Evolutionary conservation across 208 protist genomes (phyloP).

Genomic region (Crithidia thermophila): DNA sequence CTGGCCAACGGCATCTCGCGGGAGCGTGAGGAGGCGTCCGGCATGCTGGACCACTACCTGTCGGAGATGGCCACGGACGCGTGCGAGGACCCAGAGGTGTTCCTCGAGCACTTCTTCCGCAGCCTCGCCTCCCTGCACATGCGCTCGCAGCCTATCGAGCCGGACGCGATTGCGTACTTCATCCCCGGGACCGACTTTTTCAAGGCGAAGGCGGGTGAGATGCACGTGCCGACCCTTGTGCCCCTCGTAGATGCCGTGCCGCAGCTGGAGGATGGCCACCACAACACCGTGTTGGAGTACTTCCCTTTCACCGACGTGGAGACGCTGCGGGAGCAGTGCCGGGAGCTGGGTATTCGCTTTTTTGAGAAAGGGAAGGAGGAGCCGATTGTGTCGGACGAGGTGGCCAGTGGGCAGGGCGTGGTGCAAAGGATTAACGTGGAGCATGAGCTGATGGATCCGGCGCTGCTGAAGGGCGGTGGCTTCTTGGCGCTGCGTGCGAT

Average conservation of each 20-base stretch:
- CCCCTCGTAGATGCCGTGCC: slow-evolving; percentile 80
- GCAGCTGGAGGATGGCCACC: slow-evolving; percentile 73
- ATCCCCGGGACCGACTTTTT: slow-evolving; percentile 88
- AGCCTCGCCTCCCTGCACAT: slow-evolving; percentile 68
- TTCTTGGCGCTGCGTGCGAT: slow-evolving; percentile 88
- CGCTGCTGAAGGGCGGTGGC: slow-evolving; percentile 40
- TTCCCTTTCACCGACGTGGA: slow-evolving; percentile 57
- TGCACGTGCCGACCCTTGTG: slow-evolving; percentile 87
- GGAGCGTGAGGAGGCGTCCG: slow-evolving; percentile 76
- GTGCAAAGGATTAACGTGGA: slow-evolving; percentile 33
- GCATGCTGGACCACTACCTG: slow-evolving; percentile 76
- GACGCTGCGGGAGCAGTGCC: slow-evolving; percentile 43
- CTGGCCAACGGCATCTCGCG: slow-evolving; percentile 74
- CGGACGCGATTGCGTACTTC: slow-evolving; percentile 51
- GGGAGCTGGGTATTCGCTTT: slow-evolving; percentile 52
- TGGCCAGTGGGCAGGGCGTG: slow-evolving; percentile 1
- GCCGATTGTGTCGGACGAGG: slow-evolving; percentile 25
- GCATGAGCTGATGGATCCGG: slow-evolving; percentile 48
- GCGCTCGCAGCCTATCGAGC: slow-evolving; percentile 83
- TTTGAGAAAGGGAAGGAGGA: slow-evolving; percentile 33
- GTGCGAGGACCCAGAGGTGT: slow-evolving; percentile 85
- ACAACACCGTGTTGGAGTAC: slow-evolving; percentile 84
- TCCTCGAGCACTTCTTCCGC: slow-evolving; percentile 79
- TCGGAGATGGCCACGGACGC: slow-evolving; percentile 87
- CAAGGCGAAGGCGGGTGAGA: slow-evolving; percentile 78